Evolutionary conservation across 306 rosid species (phyloP).

Genomic region (Citrullus mucosospermus): DNA sequence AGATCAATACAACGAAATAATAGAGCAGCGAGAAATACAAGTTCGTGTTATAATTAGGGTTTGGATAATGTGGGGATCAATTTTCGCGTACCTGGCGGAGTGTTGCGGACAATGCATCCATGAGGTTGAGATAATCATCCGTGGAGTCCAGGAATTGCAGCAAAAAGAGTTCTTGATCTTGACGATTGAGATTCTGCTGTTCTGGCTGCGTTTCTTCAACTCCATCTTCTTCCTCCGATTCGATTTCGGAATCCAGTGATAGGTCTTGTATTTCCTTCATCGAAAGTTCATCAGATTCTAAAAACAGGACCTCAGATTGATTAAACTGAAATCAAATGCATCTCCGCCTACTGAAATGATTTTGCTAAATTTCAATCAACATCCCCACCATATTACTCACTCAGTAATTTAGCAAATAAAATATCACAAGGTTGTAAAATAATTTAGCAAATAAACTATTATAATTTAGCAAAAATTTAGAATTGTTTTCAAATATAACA

Average conservation of each 20-base stretch:
- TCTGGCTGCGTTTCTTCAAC: not conserved
- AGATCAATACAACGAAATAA: not conserved
- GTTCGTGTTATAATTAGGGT: not conserved
- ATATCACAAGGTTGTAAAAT: no score
- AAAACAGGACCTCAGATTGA: not conserved
- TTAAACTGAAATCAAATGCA: not conserved
- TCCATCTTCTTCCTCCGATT: constrained; percentile 1
- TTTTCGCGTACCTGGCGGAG: constrained; percentile 47
- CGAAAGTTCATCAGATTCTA: not conserved
- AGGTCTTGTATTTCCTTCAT: constrained; percentile 2
- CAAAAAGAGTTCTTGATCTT: constrained; percentile 4
- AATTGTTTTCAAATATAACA: no score
- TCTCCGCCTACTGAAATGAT: not conserved
- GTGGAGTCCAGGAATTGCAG: constrained; percentile 62
- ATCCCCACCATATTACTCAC: no score
- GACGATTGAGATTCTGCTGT: not conserved
- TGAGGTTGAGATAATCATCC: constrained; percentile 38
- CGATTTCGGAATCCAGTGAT: not conserved
- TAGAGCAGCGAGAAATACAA: not conserved
- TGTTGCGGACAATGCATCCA: constrained; percentile 44
- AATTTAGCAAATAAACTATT: no score
- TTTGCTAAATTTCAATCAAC: no score
- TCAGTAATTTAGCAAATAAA: no score
- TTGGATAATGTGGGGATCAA: not conserved
- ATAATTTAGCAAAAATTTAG: no score